Evolutionary conservation across 2,329 filamentous ascomycete genomes (phyloP).

Genomic region (Dothideomycetes sp.): DNA sequence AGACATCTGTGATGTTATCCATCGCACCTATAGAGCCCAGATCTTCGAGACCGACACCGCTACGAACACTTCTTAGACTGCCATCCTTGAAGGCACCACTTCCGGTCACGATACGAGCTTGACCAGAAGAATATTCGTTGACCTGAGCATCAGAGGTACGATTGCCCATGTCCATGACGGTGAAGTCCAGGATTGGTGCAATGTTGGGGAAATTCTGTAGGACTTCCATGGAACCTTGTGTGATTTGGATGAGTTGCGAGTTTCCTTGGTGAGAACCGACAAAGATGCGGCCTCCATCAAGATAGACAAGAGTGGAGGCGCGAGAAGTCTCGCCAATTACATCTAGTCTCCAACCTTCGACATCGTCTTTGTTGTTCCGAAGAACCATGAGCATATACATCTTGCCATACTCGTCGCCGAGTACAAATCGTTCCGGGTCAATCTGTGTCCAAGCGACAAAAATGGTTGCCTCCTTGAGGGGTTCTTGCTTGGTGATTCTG

Average conservation of each 20-base stretch:
- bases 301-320: conserved; percentile 68
- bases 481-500: conserved; percentile 43
- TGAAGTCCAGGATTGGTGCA: conserved; percentile 85
- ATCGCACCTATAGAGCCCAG: conserved; percentile 74
- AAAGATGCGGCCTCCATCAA: conserved; percentile 66
- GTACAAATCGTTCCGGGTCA: conserved; percentile 71
- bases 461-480: conserved; percentile 64
- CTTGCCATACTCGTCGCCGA: conserved; percentile 84
- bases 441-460: conserved; percentile 89
- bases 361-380: conserved; percentile 53
- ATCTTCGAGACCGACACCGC: conserved; percentile 86
- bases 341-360: conserved; percentile 63
- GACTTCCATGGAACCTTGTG: conserved; percentile 52
- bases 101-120: conserved; percentile 85
- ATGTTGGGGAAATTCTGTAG: conserved; percentile 76
- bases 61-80: conserved; percentile 79
- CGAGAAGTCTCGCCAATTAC: conserved; percentile 61
- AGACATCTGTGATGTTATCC: conserved; percentile 29
- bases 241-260: conserved; percentile 67
- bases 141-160: conserved; percentile 67
- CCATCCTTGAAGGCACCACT: conserved; percentile 87
- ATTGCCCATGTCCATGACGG: conserved; percentile 92
- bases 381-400: conserved; percentile 77
- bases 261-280: conserved; percentile 89
- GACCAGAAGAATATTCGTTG: conserved; percentile 89